A percentile compares a stretch with the other conserved stretches of the same genome.
These are phyloP conservation scores for Fusarium sp. DNA, from an alignment of 2,329 filamentous ascomycete species.

Conservation along the genomic window DNA sequence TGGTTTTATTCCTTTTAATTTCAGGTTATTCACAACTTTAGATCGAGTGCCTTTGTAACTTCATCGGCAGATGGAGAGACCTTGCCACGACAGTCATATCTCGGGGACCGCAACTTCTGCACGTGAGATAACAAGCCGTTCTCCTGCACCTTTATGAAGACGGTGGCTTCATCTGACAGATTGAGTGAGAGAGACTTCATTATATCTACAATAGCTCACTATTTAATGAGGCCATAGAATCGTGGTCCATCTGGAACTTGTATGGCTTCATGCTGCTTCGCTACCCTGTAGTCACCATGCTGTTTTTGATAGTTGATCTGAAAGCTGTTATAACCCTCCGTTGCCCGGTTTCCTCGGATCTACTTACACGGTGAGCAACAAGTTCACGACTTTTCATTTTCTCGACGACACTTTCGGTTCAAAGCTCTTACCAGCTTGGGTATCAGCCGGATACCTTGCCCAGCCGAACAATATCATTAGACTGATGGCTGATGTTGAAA, in stretches of 20 bases:
- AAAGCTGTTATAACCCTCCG: background rate
- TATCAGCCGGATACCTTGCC: background rate
- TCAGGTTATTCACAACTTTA: slow-evolving; percentile 67
- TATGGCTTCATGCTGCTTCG: background rate
- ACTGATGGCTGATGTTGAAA: too few relatives aligned
- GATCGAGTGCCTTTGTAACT: slow-evolving; percentile 69
- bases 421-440: background rate
- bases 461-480: background rate
- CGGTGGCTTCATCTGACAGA: background rate
- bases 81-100: slow-evolving; percentile 71
- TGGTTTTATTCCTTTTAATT: slow-evolving; percentile 70
- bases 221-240: slow-evolving; percentile 18
- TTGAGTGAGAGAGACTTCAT: slow-evolving; percentile 68
- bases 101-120: slow-evolving; percentile 74
- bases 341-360: background rate
- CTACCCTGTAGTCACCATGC: background rate
- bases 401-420: too few relatives aligned
- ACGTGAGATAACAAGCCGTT: slow-evolving; percentile 45
- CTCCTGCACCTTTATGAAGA: background rate
- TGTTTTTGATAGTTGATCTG: background rate
- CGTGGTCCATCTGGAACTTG: slow-evolving; percentile 14
- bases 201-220: slow-evolving; percentile 57
- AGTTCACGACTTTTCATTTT: background rate
- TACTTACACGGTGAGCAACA: background rate
- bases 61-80: slow-evolving; percentile 68